Evolutionary conservation across 441 rosid genomes (phyloP), one percentile per base, ranked within the genome.

Genomic region (Bruguiera hainesii): DNA sequence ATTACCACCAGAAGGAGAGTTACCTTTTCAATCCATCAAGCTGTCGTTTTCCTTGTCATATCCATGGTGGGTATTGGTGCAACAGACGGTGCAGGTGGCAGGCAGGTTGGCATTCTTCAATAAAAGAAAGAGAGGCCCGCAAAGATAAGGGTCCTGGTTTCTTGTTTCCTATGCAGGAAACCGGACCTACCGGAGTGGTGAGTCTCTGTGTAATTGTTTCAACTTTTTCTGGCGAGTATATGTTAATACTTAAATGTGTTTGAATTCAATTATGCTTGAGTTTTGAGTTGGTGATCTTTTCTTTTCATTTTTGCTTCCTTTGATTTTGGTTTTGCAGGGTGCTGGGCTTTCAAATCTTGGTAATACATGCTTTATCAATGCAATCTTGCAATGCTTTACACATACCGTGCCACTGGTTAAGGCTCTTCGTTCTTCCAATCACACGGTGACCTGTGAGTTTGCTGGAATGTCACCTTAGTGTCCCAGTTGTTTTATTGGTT

Each of bases 351-450:
- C 16, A 23, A 95, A 95, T 79, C 71, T 84, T 56, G 99, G 98
- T 30, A 89, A 90, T 74, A 89, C 90, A 2, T 95, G 99, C 80
- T 95, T 86, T 67, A 63, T 95, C 28, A 95, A 92, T 69, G 87
- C 93, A 10, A 83, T 92, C 42, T 73, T 95, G 74, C 99, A 95
- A 66, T 92, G 99, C 72, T 72, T 92, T 56, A 90, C 97, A 15
- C 98, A 95, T 66, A 89, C 98, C 1, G 90, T 90, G 70, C 89
- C 97, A 0, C 78, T 95, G 65, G 79, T 90, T 46, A 72, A 79
- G 69, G 82, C 81, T 60, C 87, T 91, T 64, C 75, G 67, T 30
- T 67, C 84, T 51, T 82, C 50, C 61, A 69, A 77, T 42, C 83
- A 78, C 73, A 71, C 49, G 11, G 21, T 20, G 64, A 81, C 81